Evolutionary conservation across 1,284 basidiomycete genomes (phyloP).

Genomic region (Ceratorhiza oryzae-sativae): DNA sequence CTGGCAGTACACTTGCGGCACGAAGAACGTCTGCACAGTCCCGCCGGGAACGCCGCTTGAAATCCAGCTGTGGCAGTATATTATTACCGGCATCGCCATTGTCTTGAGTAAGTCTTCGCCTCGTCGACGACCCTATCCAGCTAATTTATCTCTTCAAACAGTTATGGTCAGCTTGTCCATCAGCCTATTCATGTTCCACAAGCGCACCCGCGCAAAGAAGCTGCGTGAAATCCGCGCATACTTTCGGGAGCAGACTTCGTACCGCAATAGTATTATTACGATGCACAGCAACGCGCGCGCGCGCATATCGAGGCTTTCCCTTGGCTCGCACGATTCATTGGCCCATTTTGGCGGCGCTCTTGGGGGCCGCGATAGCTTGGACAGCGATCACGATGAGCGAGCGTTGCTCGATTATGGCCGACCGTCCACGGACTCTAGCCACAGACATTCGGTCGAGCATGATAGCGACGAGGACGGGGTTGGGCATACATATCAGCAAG

Average conservation of each 20-base stretch:
- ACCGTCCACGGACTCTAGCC: not conserved
- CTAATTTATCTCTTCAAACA: conserved; percentile 44
- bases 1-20: conserved; percentile 53
- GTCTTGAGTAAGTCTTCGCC: conserved; percentile 52
- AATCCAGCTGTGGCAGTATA: conserved; percentile 59
- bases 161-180: conserved; percentile 56
- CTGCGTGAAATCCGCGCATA: conserved; percentile 61
- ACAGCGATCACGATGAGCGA: conserved; percentile 9
- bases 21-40: conserved; percentile 48
- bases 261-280: conserved; percentile 51
- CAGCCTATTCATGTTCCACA: conserved; percentile 59
- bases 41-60: conserved; percentile 51
- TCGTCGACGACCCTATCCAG: not conserved
- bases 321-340: conserved; percentile 8
- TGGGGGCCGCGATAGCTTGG: conserved; percentile 10
- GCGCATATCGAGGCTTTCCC: conserved; percentile 38
- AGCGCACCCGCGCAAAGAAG: conserved; percentile 56
- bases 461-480: conserved; percentile 27
- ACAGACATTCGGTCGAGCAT: not conserved
- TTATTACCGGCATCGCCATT: conserved; percentile 53
- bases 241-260: conserved; percentile 62
- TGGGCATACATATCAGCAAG: not conserved
- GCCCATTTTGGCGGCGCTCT: conserved; percentile 17
- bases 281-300: conserved; percentile 49
- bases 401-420: not conserved